Evolutionary conservation across 192 early-diverging fungal species (phyloP).

Genomic region (Coemansia sp.): DNA sequence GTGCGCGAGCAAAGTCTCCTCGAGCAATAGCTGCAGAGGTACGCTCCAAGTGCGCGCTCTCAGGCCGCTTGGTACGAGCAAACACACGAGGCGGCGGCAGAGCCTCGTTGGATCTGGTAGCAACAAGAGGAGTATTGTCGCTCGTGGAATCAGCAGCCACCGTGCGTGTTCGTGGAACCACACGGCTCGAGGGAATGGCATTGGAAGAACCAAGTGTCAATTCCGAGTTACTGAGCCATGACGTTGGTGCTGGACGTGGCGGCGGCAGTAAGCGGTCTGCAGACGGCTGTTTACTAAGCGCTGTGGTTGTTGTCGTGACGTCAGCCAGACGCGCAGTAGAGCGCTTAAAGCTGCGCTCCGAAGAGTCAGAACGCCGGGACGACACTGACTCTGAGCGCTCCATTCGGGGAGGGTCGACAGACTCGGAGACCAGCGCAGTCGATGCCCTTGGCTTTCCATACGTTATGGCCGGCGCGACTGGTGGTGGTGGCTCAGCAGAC

Average conservation of each 20-base stretch:
- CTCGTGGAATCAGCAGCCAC: neutral
- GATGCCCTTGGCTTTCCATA: conserved; percentile 10
- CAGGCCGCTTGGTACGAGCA: conserved; percentile 12
- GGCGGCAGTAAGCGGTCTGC: conserved; percentile 2
- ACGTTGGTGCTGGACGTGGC: conserved; percentile 2
- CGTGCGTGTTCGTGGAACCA: conserved; percentile 21
- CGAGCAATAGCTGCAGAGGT: neutral
- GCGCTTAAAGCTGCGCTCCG: conserved; percentile 52
- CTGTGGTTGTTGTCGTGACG: conserved; percentile 9
- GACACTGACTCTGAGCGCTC: conserved; percentile 19
- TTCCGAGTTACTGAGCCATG: conserved; percentile 14
- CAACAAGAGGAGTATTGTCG: neutral
- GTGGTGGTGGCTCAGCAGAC: neutral
- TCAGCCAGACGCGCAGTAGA: conserved; percentile 53
- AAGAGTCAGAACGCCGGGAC: conserved; percentile 35
- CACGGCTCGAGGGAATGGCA: conserved; percentile 18
- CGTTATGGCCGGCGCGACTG: neutral
- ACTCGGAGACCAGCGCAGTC: conserved; percentile 2
- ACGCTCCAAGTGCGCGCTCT: conserved; percentile 9
- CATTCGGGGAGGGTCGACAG: neutral
- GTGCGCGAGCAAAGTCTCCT: neutral
- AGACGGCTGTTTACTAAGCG: neutral
- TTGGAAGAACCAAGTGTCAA: neutral
- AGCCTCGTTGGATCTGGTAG: neutral
- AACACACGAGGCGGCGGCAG: conserved; percentile 7